Evolutionary conservation across 2,329 filamentous ascomycete species (phyloP), one percentile per base, ranked within the genome.

Genomic region (Hypoxylon sp.): DNA sequence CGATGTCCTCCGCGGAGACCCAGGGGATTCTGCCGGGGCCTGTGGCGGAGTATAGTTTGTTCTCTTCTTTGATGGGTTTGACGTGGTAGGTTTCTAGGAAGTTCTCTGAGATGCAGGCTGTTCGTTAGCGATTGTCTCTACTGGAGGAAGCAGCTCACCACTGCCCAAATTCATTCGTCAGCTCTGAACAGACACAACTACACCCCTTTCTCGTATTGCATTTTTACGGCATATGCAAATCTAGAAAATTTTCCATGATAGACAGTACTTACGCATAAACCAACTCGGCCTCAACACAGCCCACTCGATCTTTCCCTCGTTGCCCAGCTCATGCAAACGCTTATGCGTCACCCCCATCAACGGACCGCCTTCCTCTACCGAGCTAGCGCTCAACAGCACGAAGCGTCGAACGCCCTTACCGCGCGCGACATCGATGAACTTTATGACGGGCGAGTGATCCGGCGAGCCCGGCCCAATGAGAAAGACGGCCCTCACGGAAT

Each of bases 1-100:
- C 82, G 53, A 86, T 83, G 59, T 85, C 83, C 27, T 79, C 73
- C 5, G 79, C 78, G 12, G 79, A 79, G 4, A 86, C 75, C 72
- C 82, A 84, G 0, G 82, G 81, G n/a, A 84, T 75, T 65, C 77
- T 79, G 21, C 83, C 84, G 6, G 78, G 65, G 2, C 77, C 79
- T 0, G 79, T 77, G 0, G 82, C 82, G 5, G 82, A 81, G 67
- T 81, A 80, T 12, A 85, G 75, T 48, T 73, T 78, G 67, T 77
- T 75, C 54, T 82, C 77, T 4, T 79, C 73, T 25, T 72, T 77
- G 65, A 85, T 80, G 2, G 74, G 48, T 3, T 62, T 48, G 9
- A 69, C 32, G 34, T 79, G 74, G 16, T 29, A 51, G 0, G 43
- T 29, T 34, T 75, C 66, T 75, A 75, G 74, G 59, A 85, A 80